These are phyloP conservation scores for Dionaea muscipula DNA, from an alignment of 179 eudicot species.

Conservation along the genomic window DNA sequence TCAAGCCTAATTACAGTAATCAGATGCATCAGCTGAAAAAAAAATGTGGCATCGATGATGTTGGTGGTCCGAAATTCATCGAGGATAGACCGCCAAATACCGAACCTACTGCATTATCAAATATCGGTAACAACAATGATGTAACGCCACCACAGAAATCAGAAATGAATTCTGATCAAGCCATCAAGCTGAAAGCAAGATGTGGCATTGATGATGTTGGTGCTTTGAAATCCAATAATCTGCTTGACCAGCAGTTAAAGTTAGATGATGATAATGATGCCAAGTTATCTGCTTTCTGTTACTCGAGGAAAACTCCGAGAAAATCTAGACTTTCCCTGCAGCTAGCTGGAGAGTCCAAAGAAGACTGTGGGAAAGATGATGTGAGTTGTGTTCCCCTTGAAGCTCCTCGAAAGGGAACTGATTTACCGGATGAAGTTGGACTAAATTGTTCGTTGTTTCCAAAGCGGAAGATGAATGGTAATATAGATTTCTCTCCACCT, in stretches of 20 bases:
- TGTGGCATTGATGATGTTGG: conserved; percentile 8
- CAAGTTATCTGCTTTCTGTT: conserved; percentile 19
- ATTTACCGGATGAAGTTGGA: conserved; percentile 11
- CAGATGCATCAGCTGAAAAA: no score
- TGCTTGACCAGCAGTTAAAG: conserved; percentile 8
- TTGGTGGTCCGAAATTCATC: no score
- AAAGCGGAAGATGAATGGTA: conserved; percentile 37
- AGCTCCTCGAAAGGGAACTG: conserved; percentile 15
- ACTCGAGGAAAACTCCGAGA: conserved; percentile 24
- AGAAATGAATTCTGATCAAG: no score
- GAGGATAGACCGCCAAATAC: no score
- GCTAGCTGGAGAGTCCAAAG: background rate
- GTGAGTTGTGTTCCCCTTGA: conserved; percentile 8
- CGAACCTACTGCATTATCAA: no score
- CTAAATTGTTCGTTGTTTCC: conserved; percentile 14
- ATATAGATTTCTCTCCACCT: conserved; percentile 17
- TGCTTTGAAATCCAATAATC: conserved; percentile 14
- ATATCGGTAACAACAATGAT: no score
- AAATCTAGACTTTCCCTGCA: conserved; percentile 20
- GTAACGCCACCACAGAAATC: no score
- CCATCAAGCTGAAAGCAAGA: conserved; percentile 13
- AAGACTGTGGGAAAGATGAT: conserved; percentile 10
- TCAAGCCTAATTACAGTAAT: no score
- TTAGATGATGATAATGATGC: conserved; percentile 19
- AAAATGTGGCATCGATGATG: no score